Percentiles rank a stretch among this genome's conserved stretches.
Conservation (phyloP, 2,329 filamentous ascomycete species). For the Ophiostoma populinum region DNA sequence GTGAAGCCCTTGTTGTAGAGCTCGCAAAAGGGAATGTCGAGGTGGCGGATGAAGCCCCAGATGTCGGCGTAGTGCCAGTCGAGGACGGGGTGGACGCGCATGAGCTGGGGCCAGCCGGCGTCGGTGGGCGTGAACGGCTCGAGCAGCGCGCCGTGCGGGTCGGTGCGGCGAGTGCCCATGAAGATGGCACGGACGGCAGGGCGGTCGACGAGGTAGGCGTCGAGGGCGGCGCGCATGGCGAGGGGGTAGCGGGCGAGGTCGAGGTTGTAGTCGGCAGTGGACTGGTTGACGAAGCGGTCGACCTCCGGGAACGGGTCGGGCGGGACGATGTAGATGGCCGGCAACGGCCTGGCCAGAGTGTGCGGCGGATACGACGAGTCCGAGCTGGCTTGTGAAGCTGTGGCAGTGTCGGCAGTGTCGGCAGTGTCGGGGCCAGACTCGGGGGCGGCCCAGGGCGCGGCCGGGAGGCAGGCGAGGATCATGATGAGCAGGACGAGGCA, state of each 20-base stretch:
- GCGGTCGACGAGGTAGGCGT: conserved; percentile 52
- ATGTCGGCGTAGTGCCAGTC: conserved; percentile 96
- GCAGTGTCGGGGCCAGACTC: no score
- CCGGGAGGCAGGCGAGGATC: conserved; percentile 50
- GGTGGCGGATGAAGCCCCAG: conserved; percentile 70
- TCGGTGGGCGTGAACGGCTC: conserved; percentile 80
- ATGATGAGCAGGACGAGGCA: conserved; percentile 83
- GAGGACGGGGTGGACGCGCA: conserved; percentile 87
- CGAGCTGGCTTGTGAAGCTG: conserved; percentile 4
- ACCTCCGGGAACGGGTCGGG: conserved; percentile 72
- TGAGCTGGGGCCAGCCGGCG: conserved; percentile 75
- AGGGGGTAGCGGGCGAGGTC: conserved; percentile 56
- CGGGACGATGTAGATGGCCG: conserved; percentile 79
- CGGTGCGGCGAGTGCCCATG: conserved; percentile 75
- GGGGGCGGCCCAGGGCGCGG: conserved; percentile 15
- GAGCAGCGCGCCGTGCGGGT: conserved; percentile 69
- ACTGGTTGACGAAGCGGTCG: conserved; percentile 60
- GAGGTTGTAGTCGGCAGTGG: conserved; percentile 54
- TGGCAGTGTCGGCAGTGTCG: conserved; percentile 1
- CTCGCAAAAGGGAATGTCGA: conserved; percentile 67
- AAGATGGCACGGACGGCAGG: conserved; percentile 59
- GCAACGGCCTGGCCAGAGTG: no score
- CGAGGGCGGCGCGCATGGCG: conserved; percentile 68
- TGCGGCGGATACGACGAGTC: no score
- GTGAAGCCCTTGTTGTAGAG: conserved; percentile 56